A percentile compares a stretch with the other conserved stretches of the same genome.
These are phyloP conservation scores for Phaeosphaeria sp. DNA, from an alignment of 2,329 filamentous ascomycete species.

Conservation along the genomic window DNA sequence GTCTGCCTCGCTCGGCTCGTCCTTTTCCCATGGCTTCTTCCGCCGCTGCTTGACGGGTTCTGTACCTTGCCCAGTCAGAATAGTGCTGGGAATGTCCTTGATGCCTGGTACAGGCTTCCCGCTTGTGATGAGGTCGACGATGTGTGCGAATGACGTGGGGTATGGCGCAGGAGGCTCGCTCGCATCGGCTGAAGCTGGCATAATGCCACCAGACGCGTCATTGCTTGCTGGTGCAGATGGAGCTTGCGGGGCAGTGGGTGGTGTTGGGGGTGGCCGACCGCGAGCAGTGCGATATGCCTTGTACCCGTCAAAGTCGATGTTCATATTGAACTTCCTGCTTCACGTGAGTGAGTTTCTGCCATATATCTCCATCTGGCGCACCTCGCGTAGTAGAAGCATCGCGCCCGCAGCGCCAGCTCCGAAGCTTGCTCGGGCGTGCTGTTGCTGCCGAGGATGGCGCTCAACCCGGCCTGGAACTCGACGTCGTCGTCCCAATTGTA, in stretches of 20 bases:
- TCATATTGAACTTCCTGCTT: constrained; percentile 50
- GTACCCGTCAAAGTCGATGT: constrained; percentile 72
- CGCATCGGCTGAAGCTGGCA: constrained; percentile 30
- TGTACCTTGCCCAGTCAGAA: constrained; percentile 73
- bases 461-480: constrained; percentile 72
- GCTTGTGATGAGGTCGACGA: constrained; percentile 82
- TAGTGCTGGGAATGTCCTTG: constrained; percentile 80
- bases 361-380: constrained; percentile 18
- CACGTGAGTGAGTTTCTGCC: background rate
- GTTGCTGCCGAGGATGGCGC: constrained; percentile 67
- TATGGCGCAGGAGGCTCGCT: constrained; percentile 67
- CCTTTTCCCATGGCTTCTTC: constrained; percentile 82
- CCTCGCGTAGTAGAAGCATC: constrained; percentile 72
- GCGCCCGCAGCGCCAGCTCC: constrained; percentile 52
- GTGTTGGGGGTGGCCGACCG: constrained; percentile 27
- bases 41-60: constrained; percentile 60
- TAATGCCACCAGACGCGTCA: constrained; percentile 26
- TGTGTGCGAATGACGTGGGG: constrained; percentile 82
- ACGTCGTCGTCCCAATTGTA: constrained; percentile 74
- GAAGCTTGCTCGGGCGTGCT: constrained; percentile 47
- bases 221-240: constrained; percentile 9
- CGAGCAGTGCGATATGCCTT: constrained; percentile 64
- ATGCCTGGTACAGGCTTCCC: constrained; percentile 88
- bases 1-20: constrained; percentile 33
- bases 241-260: constrained; percentile 25